Evolutionary conservation across 73 alveolate genomes (phyloP).

Genomic region (Tetrahymena malaccensis): DNA sequence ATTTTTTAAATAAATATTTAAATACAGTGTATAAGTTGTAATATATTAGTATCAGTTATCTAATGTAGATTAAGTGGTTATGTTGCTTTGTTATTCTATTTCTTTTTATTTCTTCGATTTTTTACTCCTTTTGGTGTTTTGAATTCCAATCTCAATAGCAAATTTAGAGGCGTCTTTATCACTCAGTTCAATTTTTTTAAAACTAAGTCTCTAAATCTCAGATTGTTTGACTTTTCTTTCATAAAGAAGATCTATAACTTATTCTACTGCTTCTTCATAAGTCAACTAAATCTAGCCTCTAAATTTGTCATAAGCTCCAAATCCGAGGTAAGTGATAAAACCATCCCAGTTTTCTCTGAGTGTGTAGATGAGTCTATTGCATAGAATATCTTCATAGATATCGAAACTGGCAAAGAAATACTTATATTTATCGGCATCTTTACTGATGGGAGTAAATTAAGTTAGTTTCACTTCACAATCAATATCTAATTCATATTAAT

Average conservation of each 20-base stretch:
- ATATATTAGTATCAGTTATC: not conserved
- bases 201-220: not conserved
- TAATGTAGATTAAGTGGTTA: not conserved
- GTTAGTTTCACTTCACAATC: not conserved
- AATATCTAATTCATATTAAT: no score
- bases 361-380: not conserved
- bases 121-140: not conserved
- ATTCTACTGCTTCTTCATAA: not conserved
- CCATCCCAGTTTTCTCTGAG: not conserved
- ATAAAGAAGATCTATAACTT: not conserved
- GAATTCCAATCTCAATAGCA: not conserved
- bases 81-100: not conserved
- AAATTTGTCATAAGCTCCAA: not conserved
- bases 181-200: not conserved
- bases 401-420: not conserved
- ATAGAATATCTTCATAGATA: not conserved
- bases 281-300: not conserved
- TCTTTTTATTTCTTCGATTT: no score
- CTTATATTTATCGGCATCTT: not conserved
- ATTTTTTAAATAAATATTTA: no score
- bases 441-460: not conserved
- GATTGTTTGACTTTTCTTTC: not conserved
- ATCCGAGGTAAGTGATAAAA: not conserved
- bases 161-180: not conserved
- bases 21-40: not conserved